A percentile compares a stretch with the other conserved stretches of the same genome.
Conservation (phyloP, 768 basidiomycete species). For the Tulasnella calospora region DNA sequence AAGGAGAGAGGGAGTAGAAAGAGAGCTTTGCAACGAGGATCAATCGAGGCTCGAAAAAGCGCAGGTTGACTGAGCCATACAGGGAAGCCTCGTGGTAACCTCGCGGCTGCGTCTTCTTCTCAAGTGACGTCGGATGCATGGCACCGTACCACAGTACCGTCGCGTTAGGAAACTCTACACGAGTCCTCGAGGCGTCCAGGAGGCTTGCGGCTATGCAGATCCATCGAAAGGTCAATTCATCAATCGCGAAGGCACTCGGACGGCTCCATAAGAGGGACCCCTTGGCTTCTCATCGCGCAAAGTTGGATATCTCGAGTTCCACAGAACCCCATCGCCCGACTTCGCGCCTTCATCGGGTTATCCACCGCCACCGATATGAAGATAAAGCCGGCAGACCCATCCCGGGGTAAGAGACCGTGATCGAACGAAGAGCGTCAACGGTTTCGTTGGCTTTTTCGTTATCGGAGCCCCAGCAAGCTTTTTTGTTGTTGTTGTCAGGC, state of each 20-base stretch:
- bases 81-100: not conserved
- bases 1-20: constrained; percentile 12
- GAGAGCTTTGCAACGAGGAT: constrained; percentile 9
- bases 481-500: not conserved
- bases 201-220: constrained; percentile 9
- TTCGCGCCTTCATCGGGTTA: not conserved
- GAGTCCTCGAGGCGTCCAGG: not conserved
- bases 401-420: not conserved
- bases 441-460: not conserved
- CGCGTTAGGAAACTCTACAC: constrained; percentile 1
- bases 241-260: constrained; percentile 11
- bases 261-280: constrained; percentile 9
- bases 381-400: not conserved
- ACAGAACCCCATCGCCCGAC: not conserved
- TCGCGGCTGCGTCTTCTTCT: not conserved
- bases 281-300: not conserved
- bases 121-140: constrained; percentile 7
- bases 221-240: not conserved
- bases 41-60: constrained; percentile 4
- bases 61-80: constrained; percentile 2
- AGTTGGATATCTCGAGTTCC: not conserved
- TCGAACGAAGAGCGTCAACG: not conserved
- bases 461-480: not conserved
- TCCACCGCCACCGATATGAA: not conserved
- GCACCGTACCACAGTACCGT: not conserved